phyloP scores from a whole-genome alignment of 352 stramenopile species.

The Thraustotheca clavata region DNA sequence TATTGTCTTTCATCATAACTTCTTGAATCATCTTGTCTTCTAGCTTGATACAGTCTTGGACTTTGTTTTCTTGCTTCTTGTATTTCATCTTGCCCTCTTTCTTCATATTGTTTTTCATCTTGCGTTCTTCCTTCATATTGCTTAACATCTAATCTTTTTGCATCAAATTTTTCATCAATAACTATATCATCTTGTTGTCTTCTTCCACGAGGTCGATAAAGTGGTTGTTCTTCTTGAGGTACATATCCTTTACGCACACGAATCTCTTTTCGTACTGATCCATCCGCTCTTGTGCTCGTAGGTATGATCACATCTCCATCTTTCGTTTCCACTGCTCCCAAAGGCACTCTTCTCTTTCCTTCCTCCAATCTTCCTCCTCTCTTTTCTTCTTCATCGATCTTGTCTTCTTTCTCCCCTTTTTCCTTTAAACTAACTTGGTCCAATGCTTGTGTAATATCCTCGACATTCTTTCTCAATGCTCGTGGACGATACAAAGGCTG shows the following conservation, averaged over 20 bases:
- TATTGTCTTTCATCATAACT: no score
- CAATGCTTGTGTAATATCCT: not conserved
- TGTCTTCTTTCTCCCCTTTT: conserved; percentile 17
- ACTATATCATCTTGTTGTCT: no score
- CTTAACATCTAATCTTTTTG: no score
- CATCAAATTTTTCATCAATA: no score
- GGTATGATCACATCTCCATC: conserved; percentile 61
- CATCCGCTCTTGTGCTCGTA: conserved; percentile 50
- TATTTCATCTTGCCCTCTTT: no score
- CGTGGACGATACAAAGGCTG: conserved; percentile 20
- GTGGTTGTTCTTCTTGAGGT: conserved; percentile 70
- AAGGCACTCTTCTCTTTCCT: conserved; percentile 31
- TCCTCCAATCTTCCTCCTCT: not conserved
- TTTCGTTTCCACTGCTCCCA: conserved; percentile 49
- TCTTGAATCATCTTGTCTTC: no score
- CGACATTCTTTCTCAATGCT: not conserved
- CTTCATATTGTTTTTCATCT: no score
- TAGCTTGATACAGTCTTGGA: no score
- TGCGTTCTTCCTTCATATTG: no score
- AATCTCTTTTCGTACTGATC: conserved; percentile 66
- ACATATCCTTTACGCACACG: conserved; percentile 75
- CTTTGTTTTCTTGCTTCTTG: no score
- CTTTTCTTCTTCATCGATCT: conserved; percentile 24
- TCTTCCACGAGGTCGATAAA: conserved; percentile 67
- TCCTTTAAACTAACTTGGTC: not conserved